A percentile compares a stretch with the other conserved stretches of the same genome.
These are phyloP conservation scores for Serendipita indica DNA, from an alignment of 768 basidiomycete genomes.

Conservation along the genomic window DNA sequence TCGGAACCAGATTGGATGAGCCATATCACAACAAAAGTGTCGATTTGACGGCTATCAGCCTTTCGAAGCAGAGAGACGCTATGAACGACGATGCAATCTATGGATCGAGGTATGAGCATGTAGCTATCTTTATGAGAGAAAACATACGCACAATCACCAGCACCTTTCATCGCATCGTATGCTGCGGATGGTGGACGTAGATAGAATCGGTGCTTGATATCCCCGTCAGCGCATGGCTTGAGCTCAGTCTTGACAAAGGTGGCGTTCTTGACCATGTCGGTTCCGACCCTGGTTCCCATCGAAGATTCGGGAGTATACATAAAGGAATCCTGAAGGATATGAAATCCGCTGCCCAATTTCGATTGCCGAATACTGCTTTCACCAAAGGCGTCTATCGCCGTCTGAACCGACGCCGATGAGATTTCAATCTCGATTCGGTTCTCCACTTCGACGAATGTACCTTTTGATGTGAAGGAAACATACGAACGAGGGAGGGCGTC, in stretches of 20 bases:
- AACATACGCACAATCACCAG: not conserved
- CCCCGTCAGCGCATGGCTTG: not conserved
- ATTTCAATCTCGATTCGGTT: not conserved
- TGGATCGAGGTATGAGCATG: not conserved
- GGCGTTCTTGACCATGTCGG: not conserved
- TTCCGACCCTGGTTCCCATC: no score
- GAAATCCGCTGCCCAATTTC: not conserved
- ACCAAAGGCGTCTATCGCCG: not conserved
- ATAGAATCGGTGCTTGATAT: not conserved
- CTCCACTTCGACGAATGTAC: not conserved
- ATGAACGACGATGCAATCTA: not conserved
- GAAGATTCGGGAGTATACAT: not conserved
- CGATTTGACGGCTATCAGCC: not conserved
- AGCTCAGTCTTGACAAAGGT: not conserved
- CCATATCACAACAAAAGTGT: not conserved
- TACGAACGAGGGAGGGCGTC: not conserved
- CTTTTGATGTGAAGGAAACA: not conserved
- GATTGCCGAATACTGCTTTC: not conserved
- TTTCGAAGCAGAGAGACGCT: not conserved
- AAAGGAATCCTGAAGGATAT: not conserved
- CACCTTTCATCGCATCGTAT: not conserved
- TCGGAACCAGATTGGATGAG: not conserved
- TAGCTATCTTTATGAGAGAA: not conserved
- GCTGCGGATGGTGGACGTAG: not conserved
- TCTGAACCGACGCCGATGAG: not conserved